Evolutionary conservation across 148 eudicot genomes (phyloP).

Genomic region (Chenopodium suecicum): DNA sequence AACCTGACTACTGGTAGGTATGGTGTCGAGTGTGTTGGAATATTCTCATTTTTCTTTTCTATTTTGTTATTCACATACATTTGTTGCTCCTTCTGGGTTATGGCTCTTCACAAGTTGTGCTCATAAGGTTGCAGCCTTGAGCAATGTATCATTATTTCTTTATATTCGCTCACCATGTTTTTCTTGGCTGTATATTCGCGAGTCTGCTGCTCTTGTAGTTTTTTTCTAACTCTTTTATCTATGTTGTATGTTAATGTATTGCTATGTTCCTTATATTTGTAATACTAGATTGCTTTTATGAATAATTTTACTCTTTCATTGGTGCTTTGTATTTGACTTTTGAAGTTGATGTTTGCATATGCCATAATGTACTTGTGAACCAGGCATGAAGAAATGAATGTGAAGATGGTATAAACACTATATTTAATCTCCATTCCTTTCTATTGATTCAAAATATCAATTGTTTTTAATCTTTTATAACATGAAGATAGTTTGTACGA

Average conservation of each 20-base stretch:
- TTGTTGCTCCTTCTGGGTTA: background rate
- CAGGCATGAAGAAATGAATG: too few relatives aligned
- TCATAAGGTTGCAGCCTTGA: constrained; percentile 4
- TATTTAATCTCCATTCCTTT: too few relatives aligned
- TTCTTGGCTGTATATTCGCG: constrained; percentile 10
- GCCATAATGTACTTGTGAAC: too few relatives aligned
- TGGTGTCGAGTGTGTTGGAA: constrained; percentile 7
- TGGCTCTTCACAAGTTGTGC: background rate
- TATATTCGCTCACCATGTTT: background rate
- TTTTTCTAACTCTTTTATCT: background rate
- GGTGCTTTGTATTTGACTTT: too few relatives aligned
- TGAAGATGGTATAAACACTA: too few relatives aligned
- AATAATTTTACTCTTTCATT: background rate
- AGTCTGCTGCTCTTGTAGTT: background rate
- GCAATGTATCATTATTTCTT: constrained; percentile 15
- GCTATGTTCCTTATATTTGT: background rate
- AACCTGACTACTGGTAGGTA: background rate
- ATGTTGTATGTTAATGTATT: too few relatives aligned
- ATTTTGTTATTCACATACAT: background rate
- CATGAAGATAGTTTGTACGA: too few relatives aligned
- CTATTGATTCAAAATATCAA: too few relatives aligned
- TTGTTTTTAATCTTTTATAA: too few relatives aligned
- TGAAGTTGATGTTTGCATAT: too few relatives aligned
- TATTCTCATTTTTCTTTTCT: background rate
- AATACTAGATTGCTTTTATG: background rate